Evolutionary conservation across 2,329 filamentous ascomycete genomes (phyloP), one percentile per base, ranked within the genome.

Genomic region (Cladosporium sp.): DNA sequence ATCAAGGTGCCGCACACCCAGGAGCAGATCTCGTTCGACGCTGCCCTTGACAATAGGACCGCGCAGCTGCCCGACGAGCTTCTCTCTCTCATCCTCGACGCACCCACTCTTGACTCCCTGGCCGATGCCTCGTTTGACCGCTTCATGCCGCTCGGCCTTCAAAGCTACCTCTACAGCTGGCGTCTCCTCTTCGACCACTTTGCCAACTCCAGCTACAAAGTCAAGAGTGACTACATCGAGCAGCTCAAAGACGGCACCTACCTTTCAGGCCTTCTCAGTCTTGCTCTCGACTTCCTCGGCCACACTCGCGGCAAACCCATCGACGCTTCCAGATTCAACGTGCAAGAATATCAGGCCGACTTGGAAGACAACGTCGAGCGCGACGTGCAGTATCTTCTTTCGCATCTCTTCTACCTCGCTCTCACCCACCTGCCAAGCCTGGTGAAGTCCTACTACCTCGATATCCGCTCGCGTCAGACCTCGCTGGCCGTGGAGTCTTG

Each of bases 161-260:
- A 91, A 55, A 85, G 87, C 9, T 99, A 97, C 68, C 80, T 99
- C 2, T 79, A 96, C 28, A 89, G 90, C 11, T 99, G 94, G 94
- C 84, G 90, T 63, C 80, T 97, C 1, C 82, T 97, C 0, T 97
- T 96, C 69, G 91, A 96, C 66, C 88, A 93, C 45, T 95, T 93
- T 69, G 61, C 61, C 14, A 67, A 67, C 28, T 69, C 72, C 5
- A 74, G 92, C 0, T 88, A 89, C 72, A 90, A 91, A 66, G 85
- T 97, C 15, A 89, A 91, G 65, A 85, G 84, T 60, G 87, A 92
- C 67, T 97, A 97, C 68, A 83, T 85, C 0, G 84, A 90, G 22
- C 85, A 89, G 60, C 82, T 99, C 58, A 94, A 92, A 70, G 82
- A 88, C 25, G 86, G 87, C 14, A 82, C 86, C 11, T 87, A 87